These are phyloP conservation scores for Colletotrichum paranaense DNA, from an alignment of 2,329 filamentous ascomycete genomes.

Conservation along the genomic window DNA sequence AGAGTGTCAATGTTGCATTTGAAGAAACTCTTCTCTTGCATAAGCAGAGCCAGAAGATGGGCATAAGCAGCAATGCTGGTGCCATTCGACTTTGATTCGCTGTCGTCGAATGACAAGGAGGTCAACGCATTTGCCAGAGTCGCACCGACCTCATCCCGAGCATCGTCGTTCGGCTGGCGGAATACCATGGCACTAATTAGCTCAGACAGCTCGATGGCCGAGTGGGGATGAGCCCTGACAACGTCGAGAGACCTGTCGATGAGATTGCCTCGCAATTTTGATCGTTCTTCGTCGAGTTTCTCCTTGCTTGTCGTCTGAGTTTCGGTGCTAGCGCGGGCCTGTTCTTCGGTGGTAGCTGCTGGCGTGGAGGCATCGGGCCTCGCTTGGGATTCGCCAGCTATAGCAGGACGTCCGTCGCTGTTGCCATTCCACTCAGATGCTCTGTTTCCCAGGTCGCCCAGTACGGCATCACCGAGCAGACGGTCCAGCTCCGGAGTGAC, in stretches of 20 bases:
- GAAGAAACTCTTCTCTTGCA: conserved; percentile 87
- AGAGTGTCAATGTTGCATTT: conserved; percentile 78
- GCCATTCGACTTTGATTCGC: conserved; percentile 72
- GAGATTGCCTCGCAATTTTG: conserved; percentile 77
- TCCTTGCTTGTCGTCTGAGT: conserved; percentile 69
- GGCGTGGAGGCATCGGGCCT: conserved; percentile 36
- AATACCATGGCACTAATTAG: conserved; percentile 80
- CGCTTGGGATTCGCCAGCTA: conserved; percentile 6
- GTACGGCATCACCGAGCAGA: conserved; percentile 38
- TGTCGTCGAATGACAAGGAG: conserved; percentile 70
- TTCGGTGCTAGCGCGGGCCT: conserved; percentile 38
- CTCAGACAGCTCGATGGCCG: conserved; percentile 91
- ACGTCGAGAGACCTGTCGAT: conserved; percentile 93
- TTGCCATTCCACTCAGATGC: conserved; percentile 42
- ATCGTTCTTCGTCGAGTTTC: conserved; percentile 81
- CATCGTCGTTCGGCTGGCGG: conserved; percentile 65
- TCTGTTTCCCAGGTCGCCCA: conserved; percentile 38
- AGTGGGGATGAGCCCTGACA: conserved; percentile 85
- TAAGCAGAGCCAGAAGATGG: conserved; percentile 87
- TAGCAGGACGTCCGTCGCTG: conserved; percentile 25
- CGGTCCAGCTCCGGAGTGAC: conserved; percentile 39
- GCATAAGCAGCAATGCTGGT: conserved; percentile 85
- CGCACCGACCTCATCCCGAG: conserved; percentile 79
- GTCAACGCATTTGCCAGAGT: conserved; percentile 88
- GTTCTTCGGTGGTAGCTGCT: conserved; percentile 37